Evolutionary conservation across 2,329 filamentous ascomycete species (phyloP), one percentile per base, ranked within the genome.

Genomic region (Triangularia verruculosa): DNA sequence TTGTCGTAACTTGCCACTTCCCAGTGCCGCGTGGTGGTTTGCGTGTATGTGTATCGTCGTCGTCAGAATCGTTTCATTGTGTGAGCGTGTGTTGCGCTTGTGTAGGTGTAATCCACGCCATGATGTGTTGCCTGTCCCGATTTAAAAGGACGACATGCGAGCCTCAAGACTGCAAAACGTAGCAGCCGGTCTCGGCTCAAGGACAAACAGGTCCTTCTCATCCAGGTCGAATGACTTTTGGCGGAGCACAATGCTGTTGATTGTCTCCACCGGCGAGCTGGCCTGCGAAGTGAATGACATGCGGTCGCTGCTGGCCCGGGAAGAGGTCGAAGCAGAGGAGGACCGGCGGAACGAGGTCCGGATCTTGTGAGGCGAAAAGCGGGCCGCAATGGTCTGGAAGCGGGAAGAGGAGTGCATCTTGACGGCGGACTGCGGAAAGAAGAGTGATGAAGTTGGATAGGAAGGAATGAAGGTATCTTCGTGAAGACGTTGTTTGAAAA

Each of bases 161-260:
- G 87, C 86, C 74, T 88, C 86, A 56, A 88, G 74, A 43, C 86
- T 84, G 67, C 83, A 84, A 82, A 85, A 88, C 75, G 86, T 87
- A 60, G 87, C 83, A 34, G 87, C 79, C 11, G 86, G 86, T 52
- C 86, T 77, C 1, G 86, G 86, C 74, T 89, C 86, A 25, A 89
- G 79, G 17, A 89, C 77, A 68, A 78, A 79, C 8, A 88, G 77
- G 69, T 84, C 84, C 70, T 75, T 85, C 70, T 84, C 83, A 70
- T 87, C 83, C 65, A 86, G 75, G 70, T 82, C 79, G n/a, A 83
- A 72, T 17, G 82, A 85, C 12, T 83, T 82, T 68, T 85, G 84
- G n/a, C 81, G 78, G 69, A 82, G 80, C 65, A 88, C 81, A 72
- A 87, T 79, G 70, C 78, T 82, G 76, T 86, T 87, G 77, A 87